Evolutionary conservation across 768 basidiomycete genomes (phyloP), one percentile per base, ranked within the genome.

Genomic region (Russula griseocarnosa): DNA sequence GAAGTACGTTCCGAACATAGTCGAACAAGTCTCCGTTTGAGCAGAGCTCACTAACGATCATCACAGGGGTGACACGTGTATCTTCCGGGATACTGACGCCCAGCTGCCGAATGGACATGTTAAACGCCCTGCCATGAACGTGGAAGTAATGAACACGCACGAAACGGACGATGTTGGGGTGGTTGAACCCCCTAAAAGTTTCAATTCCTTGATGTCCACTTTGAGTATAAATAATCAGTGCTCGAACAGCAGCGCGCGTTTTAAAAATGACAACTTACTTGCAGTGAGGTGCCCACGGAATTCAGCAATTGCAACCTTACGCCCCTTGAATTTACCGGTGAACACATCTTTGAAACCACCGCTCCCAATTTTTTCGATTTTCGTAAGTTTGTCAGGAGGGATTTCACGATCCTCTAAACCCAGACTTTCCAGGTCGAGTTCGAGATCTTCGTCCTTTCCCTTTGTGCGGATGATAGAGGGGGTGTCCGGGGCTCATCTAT

Each of bases 11-110:
- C 68, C 92, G 86, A 68, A 98, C 80, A 74, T 98, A 98, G 76
- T 99, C 96, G 76, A 98, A 99, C n/a, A 99, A 79, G 77, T 99
- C 97, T 44, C 97, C 97, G 74, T 99, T 98, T 22, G 94, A 87
- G 76, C 97, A 98, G 24, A 99, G 81, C 74, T 99, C 97, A 74
- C 94, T 97, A 71, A 99, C 85, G 67, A 99, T 97, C 93, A 96
- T 97, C 69, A 97, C 94, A 24, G 94, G 95, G 1, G 92, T 89
- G 69, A 92, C 89, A 44, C 86, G 86, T 13, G 92, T 90, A 73
- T 96, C 92, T 73, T 94, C 94, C 20, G 97, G 97, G 73, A 99
- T 94, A 75, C 94, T 94, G 60, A 99, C 94, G 54, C 97, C 97
- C 68, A 94, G 85, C 94, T 96, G 73, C 40, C 60, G 51, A 51